Conservation (phyloP, 2,329 filamentous ascomycete species). For the Ophiobolus disseminans region DNA sequence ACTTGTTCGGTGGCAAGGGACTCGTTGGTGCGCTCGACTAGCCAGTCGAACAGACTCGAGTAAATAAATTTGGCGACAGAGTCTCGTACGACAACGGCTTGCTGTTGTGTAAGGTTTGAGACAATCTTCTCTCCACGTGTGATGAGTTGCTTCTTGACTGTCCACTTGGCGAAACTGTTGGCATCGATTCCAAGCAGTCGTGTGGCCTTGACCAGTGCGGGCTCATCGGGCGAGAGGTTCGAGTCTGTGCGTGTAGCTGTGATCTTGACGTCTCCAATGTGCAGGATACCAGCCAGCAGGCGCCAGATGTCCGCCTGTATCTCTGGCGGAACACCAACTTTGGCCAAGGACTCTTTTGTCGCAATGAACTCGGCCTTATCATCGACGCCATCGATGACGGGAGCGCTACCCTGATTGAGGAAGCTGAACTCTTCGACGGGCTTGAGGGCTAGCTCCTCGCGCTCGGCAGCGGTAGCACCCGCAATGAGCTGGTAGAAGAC, state of each 20-base stretch:
- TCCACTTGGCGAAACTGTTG: conserved; percentile 93
- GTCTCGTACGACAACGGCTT: conserved; percentile 92
- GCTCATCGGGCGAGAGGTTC: conserved; percentile 78
- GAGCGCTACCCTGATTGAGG: conserved; percentile 91
- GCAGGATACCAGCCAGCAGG: conserved; percentile 85
- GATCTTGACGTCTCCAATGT: conserved; percentile 97
- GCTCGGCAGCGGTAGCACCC: conserved; percentile 84
- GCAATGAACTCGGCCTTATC: conserved; percentile 93
- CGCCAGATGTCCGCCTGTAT: conserved; percentile 89
- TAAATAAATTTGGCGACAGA: conserved; percentile 99
- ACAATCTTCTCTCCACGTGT: conserved; percentile 97
- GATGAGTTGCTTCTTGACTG: conserved; percentile 96
- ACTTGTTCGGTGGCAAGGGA: conserved; percentile 91
- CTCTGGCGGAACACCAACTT: conserved; percentile 78
- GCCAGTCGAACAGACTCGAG: conserved; percentile 97
- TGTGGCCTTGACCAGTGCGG: conserved; percentile 81
- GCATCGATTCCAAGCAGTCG: conserved; percentile 86
- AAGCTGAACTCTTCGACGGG: conserved; percentile 93
- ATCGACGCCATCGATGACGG: conserved; percentile 91
- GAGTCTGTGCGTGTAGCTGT: conserved; percentile 88
- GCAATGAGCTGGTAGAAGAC: conserved; percentile 98
- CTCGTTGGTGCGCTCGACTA: conserved; percentile 95
- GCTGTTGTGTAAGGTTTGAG: conserved; percentile 91
- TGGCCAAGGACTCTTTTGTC: conserved; percentile 83
- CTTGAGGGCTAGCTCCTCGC: conserved; percentile 77